phyloP scores from a whole-genome alignment of 108 stramenopile genomes.

The Conticribra guillardii region DNA sequence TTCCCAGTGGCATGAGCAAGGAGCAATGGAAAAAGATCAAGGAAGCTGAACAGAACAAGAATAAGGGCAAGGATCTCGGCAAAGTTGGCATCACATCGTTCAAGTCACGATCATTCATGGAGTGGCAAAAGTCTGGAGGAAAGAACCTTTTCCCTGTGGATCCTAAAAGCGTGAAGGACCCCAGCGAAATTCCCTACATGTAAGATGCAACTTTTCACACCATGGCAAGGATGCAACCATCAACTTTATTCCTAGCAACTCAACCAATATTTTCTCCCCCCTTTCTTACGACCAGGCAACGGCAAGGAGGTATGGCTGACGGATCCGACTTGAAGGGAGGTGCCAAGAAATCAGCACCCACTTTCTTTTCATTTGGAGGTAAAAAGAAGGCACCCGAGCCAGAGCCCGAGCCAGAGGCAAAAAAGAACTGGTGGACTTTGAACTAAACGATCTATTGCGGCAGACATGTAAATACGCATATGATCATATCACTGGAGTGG shows the following conservation, averaged over 20 bases:
- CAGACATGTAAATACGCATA: not conserved
- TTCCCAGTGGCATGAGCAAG: conserved; percentile 80
- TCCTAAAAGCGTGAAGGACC: conserved; percentile 74
- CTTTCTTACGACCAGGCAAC: conserved; percentile 50
- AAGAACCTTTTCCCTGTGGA: conserved; percentile 89
- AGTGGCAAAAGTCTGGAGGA: conserved; percentile 90
- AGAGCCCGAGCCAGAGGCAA: conserved; percentile 57
- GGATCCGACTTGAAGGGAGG: conserved; percentile 76
- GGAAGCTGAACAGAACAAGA: conserved; percentile 71
- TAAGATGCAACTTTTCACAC: no score
- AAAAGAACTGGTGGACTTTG: conserved; percentile 89
- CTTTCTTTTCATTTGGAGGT: conserved; percentile 39
- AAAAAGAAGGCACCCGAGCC: conserved; percentile 70
- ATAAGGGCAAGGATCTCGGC: conserved; percentile 83
- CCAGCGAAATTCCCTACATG: conserved; percentile 86
- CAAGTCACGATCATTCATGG: conserved; percentile 77
- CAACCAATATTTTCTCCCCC: no score
- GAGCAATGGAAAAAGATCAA: conserved; percentile 86
- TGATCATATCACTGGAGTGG: no score
- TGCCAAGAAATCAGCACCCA: conserved; percentile 55
- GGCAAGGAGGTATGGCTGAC: conserved; percentile 77
- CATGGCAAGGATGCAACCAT: no score
- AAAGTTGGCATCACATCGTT: conserved; percentile 84
- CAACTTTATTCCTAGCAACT: no score
- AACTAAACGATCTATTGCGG: conserved; percentile 3